Percentiles rank a stretch among this genome's conserved stretches.
Conservation (phyloP, 1,284 basidiomycete species). For the Sporisorium exsertum region DNA sequence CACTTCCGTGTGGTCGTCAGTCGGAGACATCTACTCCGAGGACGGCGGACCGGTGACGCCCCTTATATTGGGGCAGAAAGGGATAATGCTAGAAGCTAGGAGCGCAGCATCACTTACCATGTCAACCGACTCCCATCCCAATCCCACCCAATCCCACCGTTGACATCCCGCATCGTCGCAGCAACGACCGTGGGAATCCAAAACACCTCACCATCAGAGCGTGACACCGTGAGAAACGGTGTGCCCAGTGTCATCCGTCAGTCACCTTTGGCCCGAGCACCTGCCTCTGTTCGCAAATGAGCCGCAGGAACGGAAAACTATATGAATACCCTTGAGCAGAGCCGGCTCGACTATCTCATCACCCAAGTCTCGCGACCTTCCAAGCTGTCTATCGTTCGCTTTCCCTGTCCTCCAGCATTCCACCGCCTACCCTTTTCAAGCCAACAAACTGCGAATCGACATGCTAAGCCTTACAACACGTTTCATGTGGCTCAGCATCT, state of each 20-base stretch:
- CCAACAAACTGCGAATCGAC: background rate
- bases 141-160: background rate
- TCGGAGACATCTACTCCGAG: no score
- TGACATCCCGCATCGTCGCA: background rate
- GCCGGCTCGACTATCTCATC: background rate
- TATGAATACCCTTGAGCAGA: no score
- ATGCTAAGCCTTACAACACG: constrained; percentile 9
- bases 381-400: background rate
- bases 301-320: no score
- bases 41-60: no score
- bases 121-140: background rate
- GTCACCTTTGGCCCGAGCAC: no score
- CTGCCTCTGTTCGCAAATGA: background rate
- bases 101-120: background rate
- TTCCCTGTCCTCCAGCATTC: background rate
- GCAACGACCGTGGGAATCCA: background rate
- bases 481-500: constrained; percentile 1
- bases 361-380: no score
- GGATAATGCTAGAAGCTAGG: no score
- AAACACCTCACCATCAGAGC: no score
- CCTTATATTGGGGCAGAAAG: no score
- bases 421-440: background rate
- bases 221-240: no score
- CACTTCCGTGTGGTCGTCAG: no score
- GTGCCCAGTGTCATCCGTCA: no score